These are phyloP conservation scores for Saturnispora hagleri DNA, from an alignment of 805 yeast genomes.

Conservation along the genomic window DNA sequence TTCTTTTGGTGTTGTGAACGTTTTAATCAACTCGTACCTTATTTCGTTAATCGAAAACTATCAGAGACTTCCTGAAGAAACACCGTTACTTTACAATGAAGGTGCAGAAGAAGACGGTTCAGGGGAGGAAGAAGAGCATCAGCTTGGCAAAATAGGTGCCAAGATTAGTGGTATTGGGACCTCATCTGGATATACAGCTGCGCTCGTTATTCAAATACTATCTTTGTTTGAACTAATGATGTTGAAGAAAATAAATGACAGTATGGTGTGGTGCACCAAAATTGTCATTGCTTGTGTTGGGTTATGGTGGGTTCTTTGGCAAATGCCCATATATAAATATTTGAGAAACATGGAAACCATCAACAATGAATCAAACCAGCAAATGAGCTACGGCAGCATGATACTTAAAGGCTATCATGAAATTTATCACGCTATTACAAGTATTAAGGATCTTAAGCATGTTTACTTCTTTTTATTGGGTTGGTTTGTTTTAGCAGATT, in stretches of 20 bases:
- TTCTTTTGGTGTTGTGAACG: slow-evolving; percentile 69
- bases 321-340: slow-evolving; percentile 45
- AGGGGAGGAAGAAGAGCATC: slow-evolving; percentile 1
- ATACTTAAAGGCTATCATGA: slow-evolving; percentile 51
- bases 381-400: slow-evolving; percentile 2
- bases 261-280: slow-evolving; percentile 37
- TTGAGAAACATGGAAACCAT: slow-evolving; percentile 22
- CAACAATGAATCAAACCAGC: not conserved
- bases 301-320: slow-evolving; percentile 69
- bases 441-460: slow-evolving; percentile 52
- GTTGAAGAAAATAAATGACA: slow-evolving; percentile 10
- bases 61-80: slow-evolving; percentile 1
- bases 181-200: slow-evolving; percentile 61
- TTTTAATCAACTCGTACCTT: slow-evolving; percentile 67
- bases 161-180: slow-evolving; percentile 60
- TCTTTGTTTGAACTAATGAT: slow-evolving; percentile 39
- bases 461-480: slow-evolving; percentile 58
- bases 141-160: slow-evolving; percentile 36
- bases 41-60: slow-evolving; percentile 49
- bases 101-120: too few relatives aligned
- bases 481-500: slow-evolving; percentile 72
- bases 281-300: slow-evolving; percentile 58
- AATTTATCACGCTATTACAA: slow-evolving; percentile 43
- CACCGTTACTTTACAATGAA: not conserved
- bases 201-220: slow-evolving; percentile 52